Percentiles rank a stretch among this genome's conserved stretches.
Evolutionary conservation across 345 rosid genomes (phyloP).

Genomic region (Rhizophora mangle): DNA sequence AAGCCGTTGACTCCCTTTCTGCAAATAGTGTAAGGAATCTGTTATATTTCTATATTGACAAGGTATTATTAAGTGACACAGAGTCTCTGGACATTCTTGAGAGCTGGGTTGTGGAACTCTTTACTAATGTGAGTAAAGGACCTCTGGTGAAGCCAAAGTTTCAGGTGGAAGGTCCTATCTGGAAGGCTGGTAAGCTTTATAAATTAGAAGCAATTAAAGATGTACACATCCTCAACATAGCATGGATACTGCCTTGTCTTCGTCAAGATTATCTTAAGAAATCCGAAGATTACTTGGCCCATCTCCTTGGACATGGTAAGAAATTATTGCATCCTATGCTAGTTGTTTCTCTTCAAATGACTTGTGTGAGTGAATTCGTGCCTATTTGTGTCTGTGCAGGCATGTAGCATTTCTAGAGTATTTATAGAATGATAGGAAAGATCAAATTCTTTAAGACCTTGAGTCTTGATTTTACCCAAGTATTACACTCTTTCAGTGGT

Average conservation of each 20-base stretch:
- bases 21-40: not conserved
- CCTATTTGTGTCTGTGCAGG: no score
- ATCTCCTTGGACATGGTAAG: constrained; percentile 68
- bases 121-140: constrained; percentile 61
- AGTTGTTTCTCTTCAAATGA: no score
- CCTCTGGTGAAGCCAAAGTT: constrained; percentile 55
- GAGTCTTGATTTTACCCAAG: no score
- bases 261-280: constrained; percentile 83
- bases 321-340: not conserved
- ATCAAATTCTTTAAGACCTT: no score
- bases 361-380: no score
- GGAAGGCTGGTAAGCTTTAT: constrained; percentile 76
- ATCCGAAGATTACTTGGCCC: constrained; percentile 93
- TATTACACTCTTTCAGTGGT: not conserved
- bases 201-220: constrained; percentile 89
- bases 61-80: constrained; percentile 34
- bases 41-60: not conserved
- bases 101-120: constrained; percentile 82
- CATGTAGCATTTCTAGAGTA: no score
- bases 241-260: constrained; percentile 91
- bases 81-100: constrained; percentile 87
- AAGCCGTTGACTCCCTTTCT: not conserved
- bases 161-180: constrained; percentile 62
- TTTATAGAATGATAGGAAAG: no score
- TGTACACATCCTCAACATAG: constrained; percentile 75